Conservation (phyloP, 2,329 filamentous ascomycete species). For the Penicillium sp. region DNA sequence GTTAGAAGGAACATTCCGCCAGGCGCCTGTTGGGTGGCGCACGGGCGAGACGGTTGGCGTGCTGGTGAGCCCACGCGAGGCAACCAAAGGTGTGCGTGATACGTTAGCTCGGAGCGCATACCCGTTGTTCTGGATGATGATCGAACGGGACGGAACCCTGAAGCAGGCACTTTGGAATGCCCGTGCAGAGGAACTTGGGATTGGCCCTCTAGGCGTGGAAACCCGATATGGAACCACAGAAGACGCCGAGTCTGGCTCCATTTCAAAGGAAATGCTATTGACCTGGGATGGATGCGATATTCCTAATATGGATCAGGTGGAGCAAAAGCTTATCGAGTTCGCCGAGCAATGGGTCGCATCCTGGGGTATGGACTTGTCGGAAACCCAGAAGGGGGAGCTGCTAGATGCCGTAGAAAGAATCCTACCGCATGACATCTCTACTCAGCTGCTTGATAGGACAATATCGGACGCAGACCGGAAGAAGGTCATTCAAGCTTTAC, state of each 20-base stretch:
- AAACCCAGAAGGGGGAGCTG: slow-evolving; percentile 22
- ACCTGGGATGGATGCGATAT: slow-evolving; percentile 40
- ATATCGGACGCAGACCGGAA: slow-evolving; percentile 24
- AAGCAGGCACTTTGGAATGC: slow-evolving; percentile 48
- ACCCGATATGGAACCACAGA: slow-evolving; percentile 29
- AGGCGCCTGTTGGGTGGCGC: slow-evolving; percentile 71
- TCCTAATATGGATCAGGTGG: slow-evolving; percentile 33
- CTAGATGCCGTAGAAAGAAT: slow-evolving; percentile 29
- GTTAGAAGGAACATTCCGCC: slow-evolving; percentile 65
- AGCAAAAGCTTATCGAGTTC: slow-evolving; percentile 21
- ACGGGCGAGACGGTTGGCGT: slow-evolving; percentile 65
- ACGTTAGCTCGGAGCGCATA: slow-evolving; percentile 64
- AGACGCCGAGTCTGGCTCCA: slow-evolving; percentile 15
- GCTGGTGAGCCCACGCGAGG: slow-evolving; percentile 65
- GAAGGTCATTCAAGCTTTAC: slow-evolving; percentile 20
- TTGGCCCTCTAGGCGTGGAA: slow-evolving; percentile 41
- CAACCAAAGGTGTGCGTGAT: slow-evolving; percentile 75
- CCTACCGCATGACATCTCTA: slow-evolving; percentile 25
- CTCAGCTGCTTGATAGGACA: background rate
- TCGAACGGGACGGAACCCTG: slow-evolving; percentile 38
- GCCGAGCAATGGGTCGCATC: slow-evolving; percentile 31
- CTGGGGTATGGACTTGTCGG: slow-evolving; percentile 24
- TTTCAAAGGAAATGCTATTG: slow-evolving; percentile 27
- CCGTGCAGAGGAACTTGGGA: slow-evolving; percentile 37
- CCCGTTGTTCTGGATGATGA: slow-evolving; percentile 65